These are phyloP conservation scores for Sparassis latifolia DNA, from an alignment of 1,284 basidiomycete genomes.

Conservation along the genomic window DNA sequence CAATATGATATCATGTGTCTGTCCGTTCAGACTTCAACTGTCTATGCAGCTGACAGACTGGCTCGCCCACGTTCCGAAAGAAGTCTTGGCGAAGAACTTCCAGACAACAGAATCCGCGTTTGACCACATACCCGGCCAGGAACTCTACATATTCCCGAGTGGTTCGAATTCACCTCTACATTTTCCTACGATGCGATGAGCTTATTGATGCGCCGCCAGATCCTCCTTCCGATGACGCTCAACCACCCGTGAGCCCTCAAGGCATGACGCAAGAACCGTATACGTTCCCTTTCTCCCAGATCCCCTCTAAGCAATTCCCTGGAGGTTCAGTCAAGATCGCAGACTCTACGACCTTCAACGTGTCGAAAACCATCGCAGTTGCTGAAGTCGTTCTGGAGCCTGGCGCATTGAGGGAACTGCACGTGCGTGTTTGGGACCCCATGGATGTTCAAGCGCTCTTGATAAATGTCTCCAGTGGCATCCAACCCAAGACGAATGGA, in stretches of 20 bases:
- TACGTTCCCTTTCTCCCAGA: constrained; percentile 44
- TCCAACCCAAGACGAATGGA: constrained; percentile 59
- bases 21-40: background rate
- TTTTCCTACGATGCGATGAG: background rate
- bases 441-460: too few relatives aligned
- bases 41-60: constrained; percentile 24
- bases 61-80: constrained; percentile 36
- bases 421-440: constrained; percentile 30
- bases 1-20: background rate
- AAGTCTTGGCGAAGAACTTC: constrained; percentile 40
- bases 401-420: constrained; percentile 53
- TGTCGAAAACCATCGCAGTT: constrained; percentile 46
- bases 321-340: constrained; percentile 58
- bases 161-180: constrained; percentile 13
- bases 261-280: constrained; percentile 39
- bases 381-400: constrained; percentile 53
- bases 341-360: constrained; percentile 50
- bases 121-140: constrained; percentile 25
- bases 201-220: constrained; percentile 4
- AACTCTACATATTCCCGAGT: constrained; percentile 34
- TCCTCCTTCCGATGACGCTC: constrained; percentile 13
- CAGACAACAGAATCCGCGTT: constrained; percentile 26
- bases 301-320: constrained; percentile 31
- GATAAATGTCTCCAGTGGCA: constrained; percentile 51
- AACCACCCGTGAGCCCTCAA: constrained; percentile 28